Conservation (phyloP, 495 filamentous ascomycete genomes). For the Penicillium fimorum region DNA sequence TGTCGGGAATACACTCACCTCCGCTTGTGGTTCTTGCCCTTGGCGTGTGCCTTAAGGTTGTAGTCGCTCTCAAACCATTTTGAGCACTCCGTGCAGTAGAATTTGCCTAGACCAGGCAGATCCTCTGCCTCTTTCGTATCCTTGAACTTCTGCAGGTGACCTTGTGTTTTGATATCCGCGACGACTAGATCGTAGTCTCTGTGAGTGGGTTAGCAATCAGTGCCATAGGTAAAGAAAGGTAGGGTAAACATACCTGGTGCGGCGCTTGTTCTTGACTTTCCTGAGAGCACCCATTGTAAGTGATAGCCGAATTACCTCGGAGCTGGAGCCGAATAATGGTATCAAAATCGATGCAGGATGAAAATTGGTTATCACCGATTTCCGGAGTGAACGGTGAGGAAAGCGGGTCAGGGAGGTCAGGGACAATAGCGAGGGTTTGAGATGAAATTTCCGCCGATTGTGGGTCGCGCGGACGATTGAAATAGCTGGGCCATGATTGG, state of each 20-base stretch:
- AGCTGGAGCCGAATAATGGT: conserved; percentile 18
- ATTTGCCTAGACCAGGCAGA: conserved; percentile 75
- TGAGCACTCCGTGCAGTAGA: conserved; percentile 90
- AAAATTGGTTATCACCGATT: conserved; percentile 43
- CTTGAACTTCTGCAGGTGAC: conserved; percentile 75
- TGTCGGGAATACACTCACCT: conserved; percentile 52
- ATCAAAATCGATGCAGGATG: conserved; percentile 19
- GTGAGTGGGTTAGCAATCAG: conserved; percentile 7
- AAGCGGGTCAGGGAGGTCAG: conserved; percentile 28
- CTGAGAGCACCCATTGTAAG: conserved; percentile 55
- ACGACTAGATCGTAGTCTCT: conserved; percentile 90
- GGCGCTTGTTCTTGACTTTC: conserved; percentile 58
- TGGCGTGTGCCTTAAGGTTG: conserved; percentile 70
- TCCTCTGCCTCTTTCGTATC: conserved; percentile 79
- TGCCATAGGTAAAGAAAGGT: neutral
- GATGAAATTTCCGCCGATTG: conserved; percentile 36
- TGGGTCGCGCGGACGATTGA: conserved; percentile 27
- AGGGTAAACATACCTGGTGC: conserved; percentile 48
- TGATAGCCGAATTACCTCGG: conserved; percentile 20
- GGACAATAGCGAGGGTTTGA: conserved; percentile 15
- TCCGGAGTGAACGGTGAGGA: conserved; percentile 39
- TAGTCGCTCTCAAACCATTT: conserved; percentile 92
- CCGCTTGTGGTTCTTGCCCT: conserved; percentile 90
- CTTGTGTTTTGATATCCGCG: conserved; percentile 69
- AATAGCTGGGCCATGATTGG: conserved; percentile 37